Conservation (phyloP, 2,329 filamentous ascomycete genomes). For the Fusarium sp. region DNA sequence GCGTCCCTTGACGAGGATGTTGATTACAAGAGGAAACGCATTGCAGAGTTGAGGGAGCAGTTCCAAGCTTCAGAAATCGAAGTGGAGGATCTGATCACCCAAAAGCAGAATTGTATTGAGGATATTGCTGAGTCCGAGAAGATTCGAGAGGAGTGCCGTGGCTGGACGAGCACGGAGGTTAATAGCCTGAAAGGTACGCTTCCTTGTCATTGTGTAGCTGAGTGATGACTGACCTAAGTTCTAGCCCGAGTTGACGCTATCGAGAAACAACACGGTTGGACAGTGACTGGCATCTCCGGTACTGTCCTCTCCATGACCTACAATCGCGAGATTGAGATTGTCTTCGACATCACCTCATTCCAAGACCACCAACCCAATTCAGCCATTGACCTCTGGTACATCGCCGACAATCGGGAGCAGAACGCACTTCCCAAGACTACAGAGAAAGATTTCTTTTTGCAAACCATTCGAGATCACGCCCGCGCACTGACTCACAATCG, state of each 20-base stretch:
- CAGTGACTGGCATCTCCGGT: conserved; percentile 73
- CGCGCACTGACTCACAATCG: conserved; percentile 70
- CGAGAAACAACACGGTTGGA: conserved; percentile 78
- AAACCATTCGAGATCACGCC: conserved; percentile 76
- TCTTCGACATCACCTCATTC: conserved; percentile 76
- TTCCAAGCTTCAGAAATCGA: conserved; percentile 74
- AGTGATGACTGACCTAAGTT: conserved; percentile 53
- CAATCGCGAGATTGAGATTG: conserved; percentile 77
- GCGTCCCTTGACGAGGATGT: conserved; percentile 75
- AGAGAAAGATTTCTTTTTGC: conserved; percentile 81
- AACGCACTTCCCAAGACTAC: conserved; percentile 68
- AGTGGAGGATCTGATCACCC: conserved; percentile 71
- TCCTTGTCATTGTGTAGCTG: not conserved
- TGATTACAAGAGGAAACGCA: conserved; percentile 73
- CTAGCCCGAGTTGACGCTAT: conserved; percentile 74
- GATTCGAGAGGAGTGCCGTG: conserved; percentile 86
- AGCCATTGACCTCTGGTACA: conserved; percentile 77
- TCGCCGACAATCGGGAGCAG: conserved; percentile 69
- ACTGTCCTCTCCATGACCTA: conserved; percentile 80
- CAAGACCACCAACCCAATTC: conserved; percentile 60
- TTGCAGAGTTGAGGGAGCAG: conserved; percentile 75
- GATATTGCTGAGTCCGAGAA: conserved; percentile 88
- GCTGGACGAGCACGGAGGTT: conserved; percentile 89
- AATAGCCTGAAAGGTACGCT: conserved; percentile 77
- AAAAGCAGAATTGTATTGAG: conserved; percentile 76